Percentiles rank a stretch among this genome's conserved stretches.
phyloP scores from a whole-genome alignment of 331 rosid species.

The Arachis monticola region DNA sequence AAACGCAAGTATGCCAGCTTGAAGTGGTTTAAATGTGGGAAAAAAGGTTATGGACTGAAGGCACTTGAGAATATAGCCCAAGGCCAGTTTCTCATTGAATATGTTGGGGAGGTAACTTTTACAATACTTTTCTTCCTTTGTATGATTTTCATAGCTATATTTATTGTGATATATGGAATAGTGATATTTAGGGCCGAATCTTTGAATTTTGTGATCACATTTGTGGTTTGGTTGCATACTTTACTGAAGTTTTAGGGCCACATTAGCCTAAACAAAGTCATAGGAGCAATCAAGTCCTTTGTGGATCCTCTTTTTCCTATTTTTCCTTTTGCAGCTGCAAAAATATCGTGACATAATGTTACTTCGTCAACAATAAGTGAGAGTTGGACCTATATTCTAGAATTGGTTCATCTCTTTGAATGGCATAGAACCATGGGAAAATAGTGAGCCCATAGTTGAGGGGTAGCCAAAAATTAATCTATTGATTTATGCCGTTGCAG shows the following conservation, averaged over 20 bases:
- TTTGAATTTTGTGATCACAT: slow-evolving; percentile 23
- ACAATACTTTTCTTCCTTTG: slow-evolving; percentile 16
- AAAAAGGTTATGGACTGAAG: slow-evolving; percentile 94
- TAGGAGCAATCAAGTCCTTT: slow-evolving; percentile 29
- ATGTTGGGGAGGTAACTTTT: slow-evolving; percentile 91
- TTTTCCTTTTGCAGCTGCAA: slow-evolving; percentile 15
- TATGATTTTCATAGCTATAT: not conserved
- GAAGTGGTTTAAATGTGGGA: slow-evolving; percentile 84
- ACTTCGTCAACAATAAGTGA: slow-evolving; percentile 14
- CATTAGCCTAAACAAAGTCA: slow-evolving; percentile 19
- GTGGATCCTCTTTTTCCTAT: slow-evolving; percentile 14
- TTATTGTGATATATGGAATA: slow-evolving; percentile 25
- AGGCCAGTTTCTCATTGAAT: slow-evolving; percentile 95
- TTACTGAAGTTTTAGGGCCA: not conserved
- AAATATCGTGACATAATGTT: not conserved
- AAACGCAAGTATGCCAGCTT: slow-evolving; percentile 79
- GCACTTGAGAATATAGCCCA: slow-evolving; percentile 57
- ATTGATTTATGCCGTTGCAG: slow-evolving; percentile 22
- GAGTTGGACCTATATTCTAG: slow-evolving; percentile 19
- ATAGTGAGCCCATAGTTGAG: slow-evolving; percentile 21
- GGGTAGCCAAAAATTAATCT: slow-evolving; percentile 4
- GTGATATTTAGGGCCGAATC: slow-evolving; percentile 28
- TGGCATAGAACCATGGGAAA: slow-evolving; percentile 12
- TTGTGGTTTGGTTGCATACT: slow-evolving; percentile 29
- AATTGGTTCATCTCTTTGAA: slow-evolving; percentile 23